Percentiles rank a stretch among this genome's conserved stretches.
Conservation (phyloP, 768 basidiomycete genomes). For the Leccinum imitatum region DNA sequence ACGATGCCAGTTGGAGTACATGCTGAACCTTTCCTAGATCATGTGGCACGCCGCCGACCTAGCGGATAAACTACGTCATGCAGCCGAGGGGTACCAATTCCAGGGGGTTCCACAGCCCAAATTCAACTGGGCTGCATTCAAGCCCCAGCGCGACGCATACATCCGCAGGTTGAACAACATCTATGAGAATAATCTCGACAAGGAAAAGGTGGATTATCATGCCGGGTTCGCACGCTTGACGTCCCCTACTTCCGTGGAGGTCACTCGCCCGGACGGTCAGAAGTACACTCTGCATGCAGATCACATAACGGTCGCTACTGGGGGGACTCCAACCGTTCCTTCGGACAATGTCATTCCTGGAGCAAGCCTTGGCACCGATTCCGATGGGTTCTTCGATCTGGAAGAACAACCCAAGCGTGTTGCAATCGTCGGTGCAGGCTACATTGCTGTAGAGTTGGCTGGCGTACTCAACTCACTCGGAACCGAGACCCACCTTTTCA, state of each 20-base stretch:
- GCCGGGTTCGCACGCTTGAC: slow-evolving; percentile 73
- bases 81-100: slow-evolving; percentile 71
- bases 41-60: slow-evolving; percentile 98
- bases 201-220: slow-evolving; percentile 87
- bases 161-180: slow-evolving; percentile 86
- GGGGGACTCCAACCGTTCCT: slow-evolving; percentile 82
- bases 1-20: neutral
- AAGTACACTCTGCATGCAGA: slow-evolving; percentile 76
- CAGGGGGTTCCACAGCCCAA: slow-evolving; percentile 54
- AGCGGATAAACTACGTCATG: slow-evolving; percentile 79
- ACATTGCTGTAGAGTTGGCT: slow-evolving; percentile 96
- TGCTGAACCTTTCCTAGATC: slow-evolving; percentile 48
- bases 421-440: slow-evolving; percentile 94
- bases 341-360: slow-evolving; percentile 81
- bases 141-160: slow-evolving; percentile 94
- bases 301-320: slow-evolving; percentile 81
- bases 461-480: slow-evolving; percentile 92
- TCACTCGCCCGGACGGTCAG: slow-evolving; percentile 64
- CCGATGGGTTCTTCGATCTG: slow-evolving; percentile 96
- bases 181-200: slow-evolving; percentile 85
- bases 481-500: slow-evolving; percentile 88
- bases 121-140: slow-evolving; percentile 91
- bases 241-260: slow-evolving; percentile 68
- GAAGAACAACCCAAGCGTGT: slow-evolving; percentile 90
- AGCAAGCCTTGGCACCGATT: slow-evolving; percentile 85